Base-by-base conservation (phyloP, 2,329 filamentous ascomycete species). In the Pseudopithomyces maydicus region DNA sequence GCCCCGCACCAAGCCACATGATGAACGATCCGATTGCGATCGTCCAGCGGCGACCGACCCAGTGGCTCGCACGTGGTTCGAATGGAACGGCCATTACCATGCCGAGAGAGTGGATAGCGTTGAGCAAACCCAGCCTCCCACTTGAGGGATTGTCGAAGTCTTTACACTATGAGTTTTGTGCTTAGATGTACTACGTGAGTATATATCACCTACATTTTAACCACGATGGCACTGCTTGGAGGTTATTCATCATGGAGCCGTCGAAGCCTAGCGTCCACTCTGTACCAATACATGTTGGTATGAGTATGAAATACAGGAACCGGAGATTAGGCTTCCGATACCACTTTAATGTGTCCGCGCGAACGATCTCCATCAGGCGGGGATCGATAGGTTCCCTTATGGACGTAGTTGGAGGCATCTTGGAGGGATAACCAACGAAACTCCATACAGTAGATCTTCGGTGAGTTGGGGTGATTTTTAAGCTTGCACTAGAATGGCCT, bases 41-140 rank as follows among this genome's bases (percentile, higher is more conserved):
- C 3, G 46, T 49, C 46, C 46, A 49, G 12, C 46, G 46, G 2
- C 46, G 46, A 2, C 46, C 46, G n/a, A 17, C 23, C 33, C 6
- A 38, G 6, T 26, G 33, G 19, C 46, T 49, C 33, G 38, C 46
- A 10, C 33, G 33, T 10, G 46, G 46, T 12, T 49, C 46, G 20
- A 49, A 39, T 1, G 46, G 46, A 11, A 49, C 46, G 7, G 46
- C 46, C 33, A 38, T 39, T 14, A 39, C 46, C 46, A 49, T 49
- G 7, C 46, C 46, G 10, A 49, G 19, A 4, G 46, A 49, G 20
- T 49, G 46, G 2, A 49, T 49, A 20, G 47, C 47, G 22, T 50
- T 50, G 11, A 50, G 35, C 5, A 50, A 12, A 1, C 47, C 47
- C 8, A 50, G 47, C 22, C 15, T 41, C 6, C 19, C 47, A 15